Evolutionary conservation across 306 rosid species (phyloP).

Genomic region (Canavalia gladiata): DNA sequence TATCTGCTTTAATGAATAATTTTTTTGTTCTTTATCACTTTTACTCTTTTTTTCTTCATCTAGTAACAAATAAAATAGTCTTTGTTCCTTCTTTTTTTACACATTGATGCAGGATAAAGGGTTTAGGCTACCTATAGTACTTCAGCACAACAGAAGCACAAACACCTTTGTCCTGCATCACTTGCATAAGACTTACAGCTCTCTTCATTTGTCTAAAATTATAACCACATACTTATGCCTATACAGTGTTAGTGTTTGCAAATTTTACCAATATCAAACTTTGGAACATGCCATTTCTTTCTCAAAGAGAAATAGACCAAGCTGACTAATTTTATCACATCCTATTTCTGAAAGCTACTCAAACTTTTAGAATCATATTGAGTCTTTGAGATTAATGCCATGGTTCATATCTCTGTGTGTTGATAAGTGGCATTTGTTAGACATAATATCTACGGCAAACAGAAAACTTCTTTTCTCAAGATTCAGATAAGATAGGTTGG

Average conservation of each 20-base stretch:
- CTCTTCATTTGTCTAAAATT: conserved; percentile 7
- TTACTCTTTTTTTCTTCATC: conserved; percentile 2
- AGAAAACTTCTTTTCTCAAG: background rate
- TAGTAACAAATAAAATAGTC: conserved; percentile 3
- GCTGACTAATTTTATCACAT: background rate
- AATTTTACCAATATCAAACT: conserved; percentile 20
- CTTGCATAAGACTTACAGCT: background rate
- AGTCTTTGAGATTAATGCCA: background rate
- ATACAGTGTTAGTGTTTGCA: background rate
- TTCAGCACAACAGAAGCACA: background rate
- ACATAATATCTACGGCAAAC: background rate
- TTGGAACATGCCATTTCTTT: conserved; percentile 11
- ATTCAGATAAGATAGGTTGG: background rate
- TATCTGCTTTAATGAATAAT: conserved; percentile 16
- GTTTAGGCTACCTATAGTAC: conserved; percentile 3
- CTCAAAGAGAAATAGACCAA: background rate
- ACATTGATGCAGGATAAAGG: conserved; percentile 23
- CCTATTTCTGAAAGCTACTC: background rate
- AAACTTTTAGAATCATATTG: background rate
- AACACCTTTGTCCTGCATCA: background rate
- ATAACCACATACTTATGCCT: background rate
- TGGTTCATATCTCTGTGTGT: conserved; percentile 12
- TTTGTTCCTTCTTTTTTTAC: conserved; percentile 10
- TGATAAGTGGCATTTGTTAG: background rate
- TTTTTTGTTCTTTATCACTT: conserved; percentile 21